A percentile compares a stretch with the other conserved stretches of the same genome.
These are phyloP conservation scores for Cetraspora pellucida DNA, from an alignment of 192 early-diverging fungal genomes.

Conservation along the genomic window DNA sequence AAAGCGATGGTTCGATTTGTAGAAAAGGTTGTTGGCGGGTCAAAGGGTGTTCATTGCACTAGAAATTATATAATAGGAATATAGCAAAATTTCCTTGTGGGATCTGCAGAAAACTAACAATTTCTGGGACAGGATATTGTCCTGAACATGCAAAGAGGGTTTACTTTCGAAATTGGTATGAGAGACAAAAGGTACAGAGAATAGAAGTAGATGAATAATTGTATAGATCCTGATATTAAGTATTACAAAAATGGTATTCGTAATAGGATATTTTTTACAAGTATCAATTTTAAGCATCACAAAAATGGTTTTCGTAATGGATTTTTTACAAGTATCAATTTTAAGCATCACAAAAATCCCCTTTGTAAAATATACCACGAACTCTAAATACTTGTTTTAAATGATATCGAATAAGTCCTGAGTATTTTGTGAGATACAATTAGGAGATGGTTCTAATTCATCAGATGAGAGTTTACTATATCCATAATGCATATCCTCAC, in stretches of 20 bases:
- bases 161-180: too few species aligned
- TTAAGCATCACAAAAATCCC: slow-evolving; percentile 4
- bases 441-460: not conserved
- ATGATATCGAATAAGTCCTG: slow-evolving; percentile 4
- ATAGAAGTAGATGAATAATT: too few species aligned
- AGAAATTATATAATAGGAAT: not conserved
- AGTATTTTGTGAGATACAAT: not conserved
- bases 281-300: too few species aligned
- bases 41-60: not conserved
- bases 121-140: too few species aligned
- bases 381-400: not conserved
- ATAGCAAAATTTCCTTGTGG: not conserved
- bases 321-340: not conserved
- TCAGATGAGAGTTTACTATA: slow-evolving; percentile 23
- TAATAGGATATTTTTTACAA: too few species aligned
- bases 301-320: too few species aligned
- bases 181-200: too few species aligned
- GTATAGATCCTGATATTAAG: too few species aligned
- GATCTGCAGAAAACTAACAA: too few species aligned
- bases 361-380: not conserved
- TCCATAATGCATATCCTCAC: not conserved
- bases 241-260: too few species aligned
- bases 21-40: not conserved
- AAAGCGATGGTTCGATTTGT: not conserved
- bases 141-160: too few species aligned